Conservation (phyloP, 257 asterid genomes). For the Cruciata laevipes region DNA sequence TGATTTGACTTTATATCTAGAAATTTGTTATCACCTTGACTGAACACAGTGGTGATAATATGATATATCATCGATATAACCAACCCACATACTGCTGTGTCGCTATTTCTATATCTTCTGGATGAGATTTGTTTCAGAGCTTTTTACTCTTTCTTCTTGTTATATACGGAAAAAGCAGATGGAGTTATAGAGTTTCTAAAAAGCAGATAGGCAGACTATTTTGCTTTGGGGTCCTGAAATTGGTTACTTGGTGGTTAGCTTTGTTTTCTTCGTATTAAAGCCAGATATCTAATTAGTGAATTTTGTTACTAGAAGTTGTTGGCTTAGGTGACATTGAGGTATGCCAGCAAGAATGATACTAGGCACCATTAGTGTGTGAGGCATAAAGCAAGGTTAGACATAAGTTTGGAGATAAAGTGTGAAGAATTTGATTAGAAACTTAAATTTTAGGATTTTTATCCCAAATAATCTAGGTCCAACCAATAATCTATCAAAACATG, state of each 20-base stretch:
- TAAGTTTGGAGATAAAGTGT: neutral
- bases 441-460: neutral
- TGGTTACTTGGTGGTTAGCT: neutral
- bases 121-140: neutral
- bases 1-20: neutral
- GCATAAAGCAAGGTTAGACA: neutral
- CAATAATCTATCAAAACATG: neutral
- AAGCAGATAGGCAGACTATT: neutral
- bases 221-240: neutral
- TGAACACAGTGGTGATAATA: too few relatives aligned
- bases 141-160: neutral
- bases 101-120: neutral
- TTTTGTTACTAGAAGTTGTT: neutral
- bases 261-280: neutral
- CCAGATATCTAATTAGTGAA: neutral
- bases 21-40: too few relatives aligned
- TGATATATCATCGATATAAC: too few relatives aligned
- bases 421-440: neutral
- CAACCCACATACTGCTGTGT: neutral
- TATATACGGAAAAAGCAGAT: neutral
- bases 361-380: neutral
- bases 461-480: neutral
- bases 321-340: neutral
- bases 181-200: too few relatives aligned
- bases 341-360: neutral